These are phyloP conservation scores for Alternaria triticina DNA, from an alignment of 2,329 filamentous ascomycete genomes.

Conservation along the genomic window DNA sequence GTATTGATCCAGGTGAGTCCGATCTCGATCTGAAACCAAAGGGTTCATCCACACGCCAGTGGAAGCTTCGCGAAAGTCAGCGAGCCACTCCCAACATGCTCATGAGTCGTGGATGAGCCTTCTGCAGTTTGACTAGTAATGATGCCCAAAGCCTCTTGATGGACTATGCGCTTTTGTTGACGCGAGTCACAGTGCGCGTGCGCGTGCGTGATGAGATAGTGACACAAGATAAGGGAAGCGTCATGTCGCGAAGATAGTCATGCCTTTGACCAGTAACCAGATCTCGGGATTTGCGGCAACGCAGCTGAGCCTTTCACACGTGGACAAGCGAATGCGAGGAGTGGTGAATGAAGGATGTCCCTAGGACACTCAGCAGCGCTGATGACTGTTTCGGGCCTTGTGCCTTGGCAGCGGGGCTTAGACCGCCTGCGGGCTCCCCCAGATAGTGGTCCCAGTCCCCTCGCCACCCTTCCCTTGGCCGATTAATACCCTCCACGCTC, in stretches of 20 bases:
- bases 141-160: neutral
- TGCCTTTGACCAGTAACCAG: neutral
- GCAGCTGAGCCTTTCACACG: neutral
- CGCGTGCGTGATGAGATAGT: neutral
- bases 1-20: neutral
- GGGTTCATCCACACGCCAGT: neutral
- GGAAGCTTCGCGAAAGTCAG: neutral
- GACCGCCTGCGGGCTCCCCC: conserved; percentile 7
- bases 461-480: conserved; percentile 14
- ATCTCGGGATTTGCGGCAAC: neutral
- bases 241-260: neutral
- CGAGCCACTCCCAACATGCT: neutral
- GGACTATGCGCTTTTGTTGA: conserved; percentile 1
- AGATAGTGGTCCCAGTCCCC: neutral
- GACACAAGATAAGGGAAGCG: neutral
- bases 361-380: neutral
- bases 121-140: neutral
- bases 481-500: conserved; percentile 8
- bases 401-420: conserved; percentile 14
- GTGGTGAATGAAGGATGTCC: neutral
- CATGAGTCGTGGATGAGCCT: neutral
- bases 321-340: neutral
- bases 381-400: neutral
- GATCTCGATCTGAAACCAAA: neutral
- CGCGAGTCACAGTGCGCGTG: neutral